These are phyloP conservation scores for Termitomyces sp. DNA, from an alignment of 768 basidiomycete species.

Conservation along the genomic window DNA sequence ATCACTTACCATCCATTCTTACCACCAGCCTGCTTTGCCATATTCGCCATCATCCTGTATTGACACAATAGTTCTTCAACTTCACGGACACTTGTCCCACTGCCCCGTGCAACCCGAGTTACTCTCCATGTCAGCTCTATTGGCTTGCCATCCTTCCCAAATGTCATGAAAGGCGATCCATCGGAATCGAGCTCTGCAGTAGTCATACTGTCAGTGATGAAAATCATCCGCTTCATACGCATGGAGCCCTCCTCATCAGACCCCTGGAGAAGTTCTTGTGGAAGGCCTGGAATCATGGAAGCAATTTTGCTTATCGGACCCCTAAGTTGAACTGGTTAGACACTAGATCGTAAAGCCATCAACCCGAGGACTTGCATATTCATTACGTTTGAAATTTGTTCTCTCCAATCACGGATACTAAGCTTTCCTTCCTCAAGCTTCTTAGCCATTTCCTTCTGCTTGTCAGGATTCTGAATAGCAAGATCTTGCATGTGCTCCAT, in stretches of 20 bases:
- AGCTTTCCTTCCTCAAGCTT: conserved; percentile 97
- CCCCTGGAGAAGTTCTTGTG: conserved; percentile 85
- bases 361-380: conserved; percentile 65
- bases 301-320: conserved; percentile 99
- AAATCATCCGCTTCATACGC: conserved; percentile 97
- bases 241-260: conserved; percentile 88
- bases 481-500: conserved; percentile 99
- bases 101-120: conserved; percentile 84
- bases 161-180: conserved; percentile 84
- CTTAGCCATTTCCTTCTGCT: conserved; percentile 97
- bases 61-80: conserved; percentile 98
- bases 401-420: conserved; percentile 95
- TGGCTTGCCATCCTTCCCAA: conserved; percentile 78
- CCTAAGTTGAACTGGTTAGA: conserved; percentile 37
- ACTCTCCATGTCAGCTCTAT: conserved; percentile 87
- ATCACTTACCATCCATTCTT: conserved; percentile 84
- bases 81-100: conserved; percentile 91
- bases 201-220: conserved; percentile 98
- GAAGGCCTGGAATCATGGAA: conserved; percentile 96
- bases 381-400: conserved; percentile 97
- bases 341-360: conserved; percentile 4
- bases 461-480: conserved; percentile 88
- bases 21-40: conserved; percentile 97
- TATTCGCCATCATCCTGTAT: conserved; percentile 97
- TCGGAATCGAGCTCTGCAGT: conserved; percentile 91